Evolutionary conservation across 2,329 filamentous ascomycete species (phyloP).

Genomic region (Trichophyton verrucosum): DNA sequence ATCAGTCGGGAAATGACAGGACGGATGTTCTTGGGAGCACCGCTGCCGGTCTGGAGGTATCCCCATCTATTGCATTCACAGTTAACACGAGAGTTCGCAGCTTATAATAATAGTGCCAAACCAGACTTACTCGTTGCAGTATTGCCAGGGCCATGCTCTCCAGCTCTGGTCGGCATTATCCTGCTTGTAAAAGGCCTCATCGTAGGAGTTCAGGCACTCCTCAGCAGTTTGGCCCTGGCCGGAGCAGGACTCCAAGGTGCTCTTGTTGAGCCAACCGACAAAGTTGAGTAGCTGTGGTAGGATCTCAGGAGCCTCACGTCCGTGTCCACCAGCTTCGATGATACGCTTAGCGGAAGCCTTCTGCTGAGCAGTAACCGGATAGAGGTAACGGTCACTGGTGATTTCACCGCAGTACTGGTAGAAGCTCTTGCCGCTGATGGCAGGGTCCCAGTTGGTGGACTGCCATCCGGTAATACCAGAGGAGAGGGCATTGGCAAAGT

Average conservation of each 20-base stretch:
- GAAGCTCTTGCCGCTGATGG: conserved; percentile 38
- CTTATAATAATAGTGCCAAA: neutral
- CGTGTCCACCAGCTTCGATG: conserved; percentile 39
- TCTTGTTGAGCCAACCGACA: conserved; percentile 43
- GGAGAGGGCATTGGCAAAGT: conserved; percentile 41
- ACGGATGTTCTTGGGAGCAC: conserved; percentile 50
- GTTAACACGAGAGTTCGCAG: neutral
- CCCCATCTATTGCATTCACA: conserved; percentile 48
- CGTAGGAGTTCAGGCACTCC: conserved; percentile 40
- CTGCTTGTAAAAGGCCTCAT: conserved; percentile 35
- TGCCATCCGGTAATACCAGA: conserved; percentile 43
- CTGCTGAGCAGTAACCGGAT: conserved; percentile 27
- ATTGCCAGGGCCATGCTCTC: conserved; percentile 47
- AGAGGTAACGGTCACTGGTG: conserved; percentile 35
- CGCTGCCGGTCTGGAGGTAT: conserved; percentile 61
- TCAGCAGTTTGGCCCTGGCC: conserved; percentile 33
- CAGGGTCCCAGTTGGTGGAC: conserved; percentile 48
- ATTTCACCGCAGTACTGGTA: conserved; percentile 46
- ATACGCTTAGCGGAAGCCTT: conserved; percentile 33
- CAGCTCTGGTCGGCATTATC: conserved; percentile 34
- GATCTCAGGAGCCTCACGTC: conserved; percentile 28
- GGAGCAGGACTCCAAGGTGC: conserved; percentile 30
- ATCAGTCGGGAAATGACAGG: conserved; percentile 62
- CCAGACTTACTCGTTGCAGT: conserved; percentile 33
- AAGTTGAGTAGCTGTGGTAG: conserved; percentile 45